Conservation (phyloP, 2,329 filamentous ascomycete genomes). For the Penicillium paneum region DNA sequence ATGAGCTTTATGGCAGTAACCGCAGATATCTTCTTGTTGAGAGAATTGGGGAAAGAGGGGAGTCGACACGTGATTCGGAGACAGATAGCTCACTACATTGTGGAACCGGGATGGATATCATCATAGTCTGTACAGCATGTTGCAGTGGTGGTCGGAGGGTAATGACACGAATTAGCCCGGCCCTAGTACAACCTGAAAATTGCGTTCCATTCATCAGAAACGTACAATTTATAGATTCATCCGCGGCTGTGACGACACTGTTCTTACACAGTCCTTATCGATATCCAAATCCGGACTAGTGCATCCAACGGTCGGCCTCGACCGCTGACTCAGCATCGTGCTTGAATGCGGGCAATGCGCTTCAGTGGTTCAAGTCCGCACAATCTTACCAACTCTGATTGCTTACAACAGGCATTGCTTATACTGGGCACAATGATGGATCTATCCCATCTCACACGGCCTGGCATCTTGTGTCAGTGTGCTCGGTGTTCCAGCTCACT, state of each 20-base stretch:
- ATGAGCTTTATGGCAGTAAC: not conserved
- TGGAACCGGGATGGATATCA: not conserved
- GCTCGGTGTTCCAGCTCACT: constrained; percentile 40
- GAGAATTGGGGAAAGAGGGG: constrained; percentile 9
- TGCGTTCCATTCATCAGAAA: not conserved
- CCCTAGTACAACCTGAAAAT: not conserved
- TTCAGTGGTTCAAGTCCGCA: constrained; percentile 17
- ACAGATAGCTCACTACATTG: not conserved
- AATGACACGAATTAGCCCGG: not conserved
- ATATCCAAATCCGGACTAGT: constrained; percentile 22
- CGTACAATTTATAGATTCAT: not conserved
- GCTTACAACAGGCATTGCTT: constrained; percentile 5
- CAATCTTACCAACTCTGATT: constrained; percentile 12
- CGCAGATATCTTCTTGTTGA: not conserved
- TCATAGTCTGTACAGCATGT: not conserved
- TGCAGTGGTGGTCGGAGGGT: not conserved
- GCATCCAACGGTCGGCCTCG: constrained; percentile 14
- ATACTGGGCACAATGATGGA: constrained; percentile 28
- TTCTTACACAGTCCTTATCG: constrained; percentile 14
- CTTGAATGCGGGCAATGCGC: not conserved
- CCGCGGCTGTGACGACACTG: constrained; percentile 13
- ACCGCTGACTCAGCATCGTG: constrained; percentile 32
- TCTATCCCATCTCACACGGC: constrained; percentile 34
- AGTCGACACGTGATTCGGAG: constrained; percentile 5
- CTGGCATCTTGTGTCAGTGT: constrained; percentile 40